Evolutionary conservation across 2,329 filamentous ascomycete species (phyloP), one percentile per base, ranked within the genome.

Genomic region (Trichophyton rubrum): DNA sequence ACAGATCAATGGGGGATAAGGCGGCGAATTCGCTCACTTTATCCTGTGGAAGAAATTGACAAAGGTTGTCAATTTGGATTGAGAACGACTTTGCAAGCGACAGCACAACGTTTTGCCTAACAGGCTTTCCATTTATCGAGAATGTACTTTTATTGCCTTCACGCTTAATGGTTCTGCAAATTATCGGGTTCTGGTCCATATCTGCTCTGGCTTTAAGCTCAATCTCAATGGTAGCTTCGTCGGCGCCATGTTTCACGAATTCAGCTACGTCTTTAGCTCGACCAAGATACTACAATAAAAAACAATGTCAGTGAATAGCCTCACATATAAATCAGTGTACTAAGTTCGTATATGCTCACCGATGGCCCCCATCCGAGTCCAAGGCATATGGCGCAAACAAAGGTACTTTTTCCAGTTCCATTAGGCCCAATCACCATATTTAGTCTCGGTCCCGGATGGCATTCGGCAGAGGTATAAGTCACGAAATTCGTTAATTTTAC

Each of bases 381-480:
- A 13, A 99, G 76, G 69, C 93, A 97, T 66, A 99, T 95, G 51
- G 93, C 93, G 74, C 93, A 99, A 49, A 99, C 92, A 27, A 99
- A 80, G 0, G 93, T 96, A 74, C 92, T 97, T 75, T 99, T 99
- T 60, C 93, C 93, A 0, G 93, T 97, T 38, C 93, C 93, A 69
- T 99, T 99, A n/a, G 93, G 93, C 0, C 93, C 93, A 67, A 99
- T 96, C 59, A 99, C 86, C 92, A 99, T 97, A 72, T 99, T 99
- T 69, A 99, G 74, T 70, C 89, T 92, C 0, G 93, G 92, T 0
- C 93, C 93, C 11, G 90, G 90, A 62, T 87, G 84, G 73, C 97
- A 96, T 65, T 96, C 91, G 60, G 90, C 92, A 59, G 86, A 85
- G 57, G 89, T 90, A 74, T 99, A 99, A 0, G 93, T 99, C 60